Evolutionary conservation across 106 monocot genomes (phyloP), one percentile per base, ranked within the genome.

Genomic region (Cymbidium sinense): DNA sequence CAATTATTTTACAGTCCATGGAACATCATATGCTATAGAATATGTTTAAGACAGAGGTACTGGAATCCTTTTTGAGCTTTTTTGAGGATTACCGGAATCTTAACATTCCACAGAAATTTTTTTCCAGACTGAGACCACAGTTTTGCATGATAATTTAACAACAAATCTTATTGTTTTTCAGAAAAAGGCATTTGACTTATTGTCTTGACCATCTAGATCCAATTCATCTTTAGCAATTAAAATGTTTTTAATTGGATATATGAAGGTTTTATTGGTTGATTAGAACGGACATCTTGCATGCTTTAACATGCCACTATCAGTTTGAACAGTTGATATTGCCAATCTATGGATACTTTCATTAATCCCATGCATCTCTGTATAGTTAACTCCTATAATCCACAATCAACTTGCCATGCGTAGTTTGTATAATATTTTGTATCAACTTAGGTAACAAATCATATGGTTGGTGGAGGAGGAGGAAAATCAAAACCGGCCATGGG

Each of bases 361-460:
- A 23, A 58, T 5, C 25, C 17, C 33, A 67, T 15, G 1, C 11
- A 17, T 13, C 15, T 29, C 15, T 67, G 67, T 33, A 3, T 67
- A 15, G 5, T 29, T 67, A 3, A 67, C 67, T 67, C 33, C 13
- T 67, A 30, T 33, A 67, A 67, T 67, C 31, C 21, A 13, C 7
- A 41, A 34, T 73, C 73, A 23, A n/a, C 36, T 71, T 23, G n/a
- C 43, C 43, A 34, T 41, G 12, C 20, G 17, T 73, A 25, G 3
- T 73, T 37, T 73, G 73, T 39, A 20, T 33, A 33, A 67, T 67
- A 67, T 33, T 67, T 67, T 67, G 67, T 33, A 30, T 67, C 15
- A 67, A 33, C 31, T 33, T n/a, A 91, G 96, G 93, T 93, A 50
- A 93, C 87, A 64, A 96, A 96, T 86, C 91, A 93, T 83, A 91